These are phyloP conservation scores for Pythium vanterpoolii DNA, from an alignment of 352 stramenopile species.

Conservation along the genomic window DNA sequence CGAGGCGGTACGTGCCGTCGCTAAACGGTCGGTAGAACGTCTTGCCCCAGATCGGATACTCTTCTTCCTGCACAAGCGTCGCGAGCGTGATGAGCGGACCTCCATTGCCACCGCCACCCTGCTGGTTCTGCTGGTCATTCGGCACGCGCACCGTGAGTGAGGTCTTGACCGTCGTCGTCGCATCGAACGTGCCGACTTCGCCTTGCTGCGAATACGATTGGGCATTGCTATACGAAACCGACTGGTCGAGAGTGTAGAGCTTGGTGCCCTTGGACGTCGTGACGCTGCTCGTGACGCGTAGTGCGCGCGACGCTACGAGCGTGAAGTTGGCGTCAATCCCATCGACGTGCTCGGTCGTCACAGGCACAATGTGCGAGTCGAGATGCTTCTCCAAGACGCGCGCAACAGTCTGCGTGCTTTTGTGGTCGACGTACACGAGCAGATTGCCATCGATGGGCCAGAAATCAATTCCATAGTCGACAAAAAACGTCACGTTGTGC, in stretches of 20 bases:
- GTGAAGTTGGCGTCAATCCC: constrained; percentile 47
- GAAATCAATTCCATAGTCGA: constrained; percentile 65
- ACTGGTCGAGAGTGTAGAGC: constrained; percentile 51
- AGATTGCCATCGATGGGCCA: constrained; percentile 69
- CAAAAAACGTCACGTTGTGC: constrained; percentile 58
- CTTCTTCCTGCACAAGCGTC: constrained; percentile 32
- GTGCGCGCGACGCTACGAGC: constrained; percentile 32
- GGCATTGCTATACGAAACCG: constrained; percentile 44
- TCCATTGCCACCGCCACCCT: neutral
- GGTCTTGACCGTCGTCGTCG: constrained; percentile 34
- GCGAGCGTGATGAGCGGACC: constrained; percentile 4
- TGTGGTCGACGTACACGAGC: constrained; percentile 46
- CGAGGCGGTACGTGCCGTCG: constrained; percentile 35
- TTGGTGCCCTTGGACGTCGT: constrained; percentile 54
- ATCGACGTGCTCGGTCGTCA: constrained; percentile 11
- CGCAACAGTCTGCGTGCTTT: constrained; percentile 36
- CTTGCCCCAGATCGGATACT: constrained; percentile 50
- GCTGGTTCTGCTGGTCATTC: constrained; percentile 9
- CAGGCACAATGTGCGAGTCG: constrained; percentile 25
- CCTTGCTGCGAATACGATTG: constrained; percentile 49
- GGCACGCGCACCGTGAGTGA: constrained; percentile 14
- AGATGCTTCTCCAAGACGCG: constrained; percentile 37
- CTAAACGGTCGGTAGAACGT: constrained; percentile 39
- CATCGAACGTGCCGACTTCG: constrained; percentile 46
- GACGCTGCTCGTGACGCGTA: constrained; percentile 45